phyloP scores from a whole-genome alignment of 768 basidiomycete genomes.

The Tricholoma matsutake region DNA sequence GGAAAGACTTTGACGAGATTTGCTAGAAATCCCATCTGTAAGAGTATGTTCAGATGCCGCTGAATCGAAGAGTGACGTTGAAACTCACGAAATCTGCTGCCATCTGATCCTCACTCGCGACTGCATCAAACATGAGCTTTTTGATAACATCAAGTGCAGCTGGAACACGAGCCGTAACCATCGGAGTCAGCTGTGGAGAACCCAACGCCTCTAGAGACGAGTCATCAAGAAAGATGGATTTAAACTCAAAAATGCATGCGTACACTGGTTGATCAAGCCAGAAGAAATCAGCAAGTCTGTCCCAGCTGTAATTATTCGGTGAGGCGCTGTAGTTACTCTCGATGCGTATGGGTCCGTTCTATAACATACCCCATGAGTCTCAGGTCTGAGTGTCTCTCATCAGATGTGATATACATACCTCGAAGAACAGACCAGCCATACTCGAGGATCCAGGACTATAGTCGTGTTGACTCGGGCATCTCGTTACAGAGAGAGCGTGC shows the following conservation, averaged over 20 bases:
- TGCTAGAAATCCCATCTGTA: conserved; percentile 65
- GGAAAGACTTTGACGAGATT: conserved; percentile 79
- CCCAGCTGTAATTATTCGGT: conserved; percentile 57
- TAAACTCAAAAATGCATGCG: background rate
- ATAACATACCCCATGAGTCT: background rate
- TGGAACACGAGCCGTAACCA: conserved; percentile 49
- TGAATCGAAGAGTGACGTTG: background rate
- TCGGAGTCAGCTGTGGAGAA: conserved; percentile 60
- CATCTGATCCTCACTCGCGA: conserved; percentile 64
- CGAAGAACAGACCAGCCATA: conserved; percentile 59
- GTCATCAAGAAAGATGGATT: background rate
- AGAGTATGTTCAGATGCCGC: conserved; percentile 3
- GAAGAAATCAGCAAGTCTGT: conserved; percentile 58
- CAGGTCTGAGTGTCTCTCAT: background rate
- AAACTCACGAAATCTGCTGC: conserved; percentile 49
- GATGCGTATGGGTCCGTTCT: conserved; percentile 73
- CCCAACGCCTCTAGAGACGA: conserved; percentile 47
- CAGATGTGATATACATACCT: conserved; percentile 37
- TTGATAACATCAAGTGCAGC: background rate
- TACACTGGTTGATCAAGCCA: conserved; percentile 77
- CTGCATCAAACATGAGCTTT: conserved; percentile 24
- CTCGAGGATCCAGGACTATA: conserved; percentile 68
- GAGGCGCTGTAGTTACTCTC: conserved; percentile 45
- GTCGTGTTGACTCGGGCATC: background rate
- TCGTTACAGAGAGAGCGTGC: background rate